These are phyloP conservation scores for Sporothrix protearum DNA, from an alignment of 2,329 filamentous ascomycete genomes.

Conservation along the genomic window DNA sequence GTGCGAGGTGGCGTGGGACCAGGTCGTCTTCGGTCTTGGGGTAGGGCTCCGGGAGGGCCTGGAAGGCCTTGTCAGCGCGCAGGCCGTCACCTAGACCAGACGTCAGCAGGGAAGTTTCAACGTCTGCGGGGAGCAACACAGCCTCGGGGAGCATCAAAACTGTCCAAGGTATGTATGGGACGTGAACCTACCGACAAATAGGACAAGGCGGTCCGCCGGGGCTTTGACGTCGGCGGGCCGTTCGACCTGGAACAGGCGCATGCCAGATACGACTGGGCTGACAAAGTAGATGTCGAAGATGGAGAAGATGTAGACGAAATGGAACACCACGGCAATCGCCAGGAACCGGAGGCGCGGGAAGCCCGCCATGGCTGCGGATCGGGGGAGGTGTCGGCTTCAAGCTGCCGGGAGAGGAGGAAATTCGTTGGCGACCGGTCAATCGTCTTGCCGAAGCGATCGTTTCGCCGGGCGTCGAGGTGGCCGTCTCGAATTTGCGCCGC, in stretches of 20 bases:
- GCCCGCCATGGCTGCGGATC: slow-evolving; percentile 46
- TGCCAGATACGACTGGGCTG: slow-evolving; percentile 93
- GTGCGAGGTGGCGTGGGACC: slow-evolving; percentile 76
- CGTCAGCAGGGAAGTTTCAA: background rate
- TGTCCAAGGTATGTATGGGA: background rate
- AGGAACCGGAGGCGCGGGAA: slow-evolving; percentile 74
- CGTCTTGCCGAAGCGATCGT: background rate
- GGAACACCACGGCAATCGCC: slow-evolving; percentile 84
- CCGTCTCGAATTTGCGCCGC: background rate
- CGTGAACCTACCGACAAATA: slow-evolving; percentile 72
- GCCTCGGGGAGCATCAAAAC: background rate
- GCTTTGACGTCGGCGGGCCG: slow-evolving; percentile 57
- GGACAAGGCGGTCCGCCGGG: slow-evolving; percentile 83
- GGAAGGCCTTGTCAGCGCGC: slow-evolving; percentile 96
- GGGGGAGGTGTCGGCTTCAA: background rate
- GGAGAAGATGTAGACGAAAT: slow-evolving; percentile 87
- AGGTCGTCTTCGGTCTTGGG: slow-evolving; percentile 61
- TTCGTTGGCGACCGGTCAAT: background rate
- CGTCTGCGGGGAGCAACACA: background rate
- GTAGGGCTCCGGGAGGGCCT: slow-evolving; percentile 85
- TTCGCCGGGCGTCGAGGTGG: background rate
- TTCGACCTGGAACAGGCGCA: slow-evolving; percentile 75
- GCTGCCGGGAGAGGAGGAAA: background rate
- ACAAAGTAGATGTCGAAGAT: slow-evolving; percentile 99
- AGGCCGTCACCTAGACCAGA: slow-evolving; percentile 69